Base-by-base conservation (phyloP, 495 filamentous ascomycete genomes). In the Rhizodiscina lignyota region DNA sequence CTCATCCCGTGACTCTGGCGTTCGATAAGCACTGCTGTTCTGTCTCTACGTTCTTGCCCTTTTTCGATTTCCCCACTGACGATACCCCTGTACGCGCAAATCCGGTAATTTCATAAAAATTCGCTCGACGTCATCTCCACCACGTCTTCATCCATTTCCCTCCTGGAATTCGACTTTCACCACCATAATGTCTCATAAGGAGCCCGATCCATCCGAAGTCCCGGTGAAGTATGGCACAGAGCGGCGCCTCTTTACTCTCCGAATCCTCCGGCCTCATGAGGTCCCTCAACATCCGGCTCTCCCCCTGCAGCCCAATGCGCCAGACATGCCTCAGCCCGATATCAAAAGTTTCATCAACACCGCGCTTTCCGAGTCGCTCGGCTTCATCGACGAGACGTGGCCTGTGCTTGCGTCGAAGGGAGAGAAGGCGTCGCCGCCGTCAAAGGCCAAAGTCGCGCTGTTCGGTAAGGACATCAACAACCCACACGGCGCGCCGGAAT, bases 401-500 rank as follows among this genome's bases (percentile, higher is more conserved):
- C n/a, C n/a, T n/a, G n/a, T 27, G 8, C 8, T 27, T 8, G 8
- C 24, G 8, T 13, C 13, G 8, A 13, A 36, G 33, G 35, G 31
- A 2, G 13, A 12, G 34, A 12, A 24, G 35, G 11, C 13, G 15
- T 30, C 10, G 22, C 15, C 21, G 32, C 15, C 11, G 17, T 17
- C 29, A 11, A 36, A 32, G 42, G 11, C 28, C 40, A 18, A 13
- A 23, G 38, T 36, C 20, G 13, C 6, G 24, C 6, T 27, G 8
- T 27, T 6, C 8, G 24, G 6, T 6, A 6, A 13, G 24, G 24
- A 27, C 24, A 27, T 27, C 24, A 8, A 27, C 13, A 6, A 6
- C 8, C 24, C 6, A 6, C 8, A 27, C 6, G 8, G 6, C 8
- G 24, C 24, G 24, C 24, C 24, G 24, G 76, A 83, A 47, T 67